A percentile compares a stretch with the other conserved stretches of the same genome.
Conservation (phyloP, 345 rosid species). For the Gossypioides kirkii region DNA sequence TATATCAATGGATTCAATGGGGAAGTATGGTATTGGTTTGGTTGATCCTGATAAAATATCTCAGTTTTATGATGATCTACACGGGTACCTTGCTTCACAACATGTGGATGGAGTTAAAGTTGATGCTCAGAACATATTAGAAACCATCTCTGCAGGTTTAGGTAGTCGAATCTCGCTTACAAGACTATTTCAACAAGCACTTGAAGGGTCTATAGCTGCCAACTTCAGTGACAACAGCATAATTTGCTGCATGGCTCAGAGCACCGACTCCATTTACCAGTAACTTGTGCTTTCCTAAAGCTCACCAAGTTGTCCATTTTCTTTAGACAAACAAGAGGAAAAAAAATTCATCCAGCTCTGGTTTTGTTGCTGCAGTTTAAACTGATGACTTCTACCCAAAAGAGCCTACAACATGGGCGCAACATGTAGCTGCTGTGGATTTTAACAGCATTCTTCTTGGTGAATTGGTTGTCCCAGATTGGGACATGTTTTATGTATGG, state of each 20-base stretch:
- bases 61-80: constrained; percentile 49
- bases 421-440: constrained; percentile 51
- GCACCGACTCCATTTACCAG: constrained; percentile 55
- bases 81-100: constrained; percentile 44
- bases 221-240: constrained; percentile 51
- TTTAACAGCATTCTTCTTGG: constrained; percentile 58
- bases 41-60: constrained; percentile 42
- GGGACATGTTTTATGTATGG: constrained; percentile 61
- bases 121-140: constrained; percentile 53
- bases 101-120: constrained; percentile 55
- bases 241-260: constrained; percentile 54
- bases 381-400: constrained; percentile 53
- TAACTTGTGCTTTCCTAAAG: constrained; percentile 6
- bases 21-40: constrained; percentile 44
- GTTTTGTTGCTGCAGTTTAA: constrained; percentile 31
- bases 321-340: background rate
- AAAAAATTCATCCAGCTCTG: background rate
- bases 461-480: constrained; percentile 55
- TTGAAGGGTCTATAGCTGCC: constrained; percentile 41
- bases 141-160: constrained; percentile 36
- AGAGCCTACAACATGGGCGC: constrained; percentile 41
- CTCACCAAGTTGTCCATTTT: background rate
- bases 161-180: constrained; percentile 48
- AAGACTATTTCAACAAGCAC: constrained; percentile 44
- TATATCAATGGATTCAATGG: constrained; percentile 41